Evolutionary conservation across 2,329 filamentous ascomycete species (phyloP).

Genomic region (Macrophomina tecta): DNA sequence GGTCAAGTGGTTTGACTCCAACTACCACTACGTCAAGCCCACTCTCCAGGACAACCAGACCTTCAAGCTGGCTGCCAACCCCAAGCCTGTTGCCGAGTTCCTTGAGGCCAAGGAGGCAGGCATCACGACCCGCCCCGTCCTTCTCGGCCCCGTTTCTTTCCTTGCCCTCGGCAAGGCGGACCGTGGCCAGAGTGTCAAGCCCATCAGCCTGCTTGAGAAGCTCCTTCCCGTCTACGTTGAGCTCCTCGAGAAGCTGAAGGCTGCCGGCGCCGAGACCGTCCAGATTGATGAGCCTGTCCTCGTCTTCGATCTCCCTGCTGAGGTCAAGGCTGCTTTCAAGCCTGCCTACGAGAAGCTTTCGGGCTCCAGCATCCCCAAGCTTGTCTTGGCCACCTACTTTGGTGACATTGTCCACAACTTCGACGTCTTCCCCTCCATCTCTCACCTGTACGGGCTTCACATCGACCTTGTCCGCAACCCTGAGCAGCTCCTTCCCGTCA

Average conservation of each 20-base stretch:
- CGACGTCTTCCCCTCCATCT: slow-evolving; percentile 77
- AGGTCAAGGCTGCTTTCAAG: slow-evolving; percentile 97
- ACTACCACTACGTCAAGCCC: slow-evolving; percentile 99
- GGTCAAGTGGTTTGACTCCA: slow-evolving; percentile 99
- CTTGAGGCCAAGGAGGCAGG: slow-evolving; percentile 97
- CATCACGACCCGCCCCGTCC: slow-evolving; percentile 88
- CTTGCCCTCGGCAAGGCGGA: slow-evolving; percentile 97
- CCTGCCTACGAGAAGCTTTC: slow-evolving; percentile 90
- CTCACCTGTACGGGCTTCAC: slow-evolving; percentile 83
- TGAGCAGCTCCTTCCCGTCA: slow-evolving; percentile 90
- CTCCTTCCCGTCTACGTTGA: slow-evolving; percentile 94
- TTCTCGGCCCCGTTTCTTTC: slow-evolving; percentile 97
- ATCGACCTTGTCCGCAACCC: slow-evolving; percentile 97
- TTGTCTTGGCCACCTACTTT: slow-evolving; percentile 96
- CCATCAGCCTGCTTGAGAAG: slow-evolving; percentile 91
- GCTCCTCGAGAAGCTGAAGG: slow-evolving; percentile 91
- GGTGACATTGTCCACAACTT: slow-evolving; percentile 99
- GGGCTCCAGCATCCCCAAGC: slow-evolving; percentile 80
- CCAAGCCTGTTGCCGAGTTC: slow-evolving; percentile 95
- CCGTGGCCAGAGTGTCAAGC: slow-evolving; percentile 89
- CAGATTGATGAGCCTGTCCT: slow-evolving; percentile 98
- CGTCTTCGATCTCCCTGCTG: slow-evolving; percentile 88
- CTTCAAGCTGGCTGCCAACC: slow-evolving; percentile 85
- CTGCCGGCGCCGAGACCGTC: slow-evolving; percentile 91
- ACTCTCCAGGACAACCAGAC: slow-evolving; percentile 96